phyloP scores from a whole-genome alignment of 2,329 filamentous ascomycete species.

The Cercospora beticola region DNA sequence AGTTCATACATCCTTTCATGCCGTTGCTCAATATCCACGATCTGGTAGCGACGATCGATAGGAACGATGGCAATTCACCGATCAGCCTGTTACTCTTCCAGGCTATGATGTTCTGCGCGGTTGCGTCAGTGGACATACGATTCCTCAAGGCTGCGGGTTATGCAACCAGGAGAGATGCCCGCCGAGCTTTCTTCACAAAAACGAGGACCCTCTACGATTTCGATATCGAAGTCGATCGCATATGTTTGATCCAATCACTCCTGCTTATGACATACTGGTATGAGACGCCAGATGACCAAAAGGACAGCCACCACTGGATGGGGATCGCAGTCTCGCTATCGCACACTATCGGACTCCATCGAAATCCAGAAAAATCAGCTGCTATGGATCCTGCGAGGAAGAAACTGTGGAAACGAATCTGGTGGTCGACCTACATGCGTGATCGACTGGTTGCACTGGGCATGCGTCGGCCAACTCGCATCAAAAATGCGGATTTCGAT shows the following conservation, averaged over 20 bases:
- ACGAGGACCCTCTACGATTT: conserved; percentile 90
- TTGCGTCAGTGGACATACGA: conserved; percentile 81
- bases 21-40: conserved; percentile 72
- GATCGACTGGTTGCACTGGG: conserved; percentile 89
- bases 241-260: conserved; percentile 82
- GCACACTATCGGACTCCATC: conserved; percentile 89
- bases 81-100: conserved; percentile 88
- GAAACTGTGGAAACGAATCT: conserved; percentile 89
- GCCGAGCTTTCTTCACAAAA: conserved; percentile 86
- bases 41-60: conserved; percentile 60
- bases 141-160: conserved; percentile 76
- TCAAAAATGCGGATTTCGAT: conserved; percentile 91
- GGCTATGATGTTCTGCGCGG: conserved; percentile 90
- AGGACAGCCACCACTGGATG: conserved; percentile 99
- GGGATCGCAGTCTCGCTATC: conserved; percentile 89
- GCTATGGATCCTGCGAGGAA: conserved; percentile 72
- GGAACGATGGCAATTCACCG: conserved; percentile 66
- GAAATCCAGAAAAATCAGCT: conserved; percentile 71
- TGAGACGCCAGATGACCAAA: conserved; percentile 93
- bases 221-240: conserved; percentile 87
- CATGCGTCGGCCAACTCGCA: conserved; percentile 87
- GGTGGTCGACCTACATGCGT: conserved; percentile 97
- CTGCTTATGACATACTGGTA: conserved; percentile 97
- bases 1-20: conserved; percentile 94
- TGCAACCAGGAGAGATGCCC: conserved; percentile 71